These are phyloP conservation scores for Heterobasidion irregulare DNA, from an alignment of 1,284 basidiomycete species.

Conservation along the genomic window DNA sequence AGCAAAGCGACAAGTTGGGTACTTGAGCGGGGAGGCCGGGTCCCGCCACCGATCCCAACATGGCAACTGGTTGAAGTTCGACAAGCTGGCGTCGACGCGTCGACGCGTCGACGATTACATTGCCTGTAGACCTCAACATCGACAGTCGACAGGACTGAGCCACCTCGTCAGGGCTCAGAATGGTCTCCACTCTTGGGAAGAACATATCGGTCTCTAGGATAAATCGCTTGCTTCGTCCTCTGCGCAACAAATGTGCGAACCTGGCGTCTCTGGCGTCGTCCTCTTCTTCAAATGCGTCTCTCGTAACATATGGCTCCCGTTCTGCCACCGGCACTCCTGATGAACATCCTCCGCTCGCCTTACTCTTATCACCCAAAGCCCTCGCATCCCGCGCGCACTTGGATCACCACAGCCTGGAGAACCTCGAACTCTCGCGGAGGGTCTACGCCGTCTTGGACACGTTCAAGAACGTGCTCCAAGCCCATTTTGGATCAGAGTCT, in stretches of 20 bases:
- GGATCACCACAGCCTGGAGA: conserved; percentile 25
- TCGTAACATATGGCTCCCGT: conserved; percentile 16
- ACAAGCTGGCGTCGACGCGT: no score
- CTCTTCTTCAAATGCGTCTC: conserved; percentile 9
- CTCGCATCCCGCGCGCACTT: conserved; percentile 25
- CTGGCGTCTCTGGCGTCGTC: conserved; percentile 21
- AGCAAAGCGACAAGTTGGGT: no score
- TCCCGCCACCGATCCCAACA: no score
- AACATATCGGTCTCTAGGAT: conserved; percentile 27
- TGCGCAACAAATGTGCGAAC: conserved; percentile 41
- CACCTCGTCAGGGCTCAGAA: no score
- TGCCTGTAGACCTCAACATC: no score
- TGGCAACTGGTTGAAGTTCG: no score
- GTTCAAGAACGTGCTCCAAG: conserved; percentile 39
- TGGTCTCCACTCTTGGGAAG: no score
- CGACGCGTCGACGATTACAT: no score
- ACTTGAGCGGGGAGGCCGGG: no score
- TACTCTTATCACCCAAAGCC: conserved; percentile 29
- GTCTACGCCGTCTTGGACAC: conserved; percentile 45
- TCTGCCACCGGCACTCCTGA: conserved; percentile 11
- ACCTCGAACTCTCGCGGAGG: conserved; percentile 34
- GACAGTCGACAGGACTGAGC: no score
- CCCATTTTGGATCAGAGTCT: conserved; percentile 14
- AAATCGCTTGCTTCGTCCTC: conserved; percentile 43
- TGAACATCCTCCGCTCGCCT: conserved; percentile 25